phyloP scores from a whole-genome alignment of 768 basidiomycete genomes.

The Russula lepida region DNA sequence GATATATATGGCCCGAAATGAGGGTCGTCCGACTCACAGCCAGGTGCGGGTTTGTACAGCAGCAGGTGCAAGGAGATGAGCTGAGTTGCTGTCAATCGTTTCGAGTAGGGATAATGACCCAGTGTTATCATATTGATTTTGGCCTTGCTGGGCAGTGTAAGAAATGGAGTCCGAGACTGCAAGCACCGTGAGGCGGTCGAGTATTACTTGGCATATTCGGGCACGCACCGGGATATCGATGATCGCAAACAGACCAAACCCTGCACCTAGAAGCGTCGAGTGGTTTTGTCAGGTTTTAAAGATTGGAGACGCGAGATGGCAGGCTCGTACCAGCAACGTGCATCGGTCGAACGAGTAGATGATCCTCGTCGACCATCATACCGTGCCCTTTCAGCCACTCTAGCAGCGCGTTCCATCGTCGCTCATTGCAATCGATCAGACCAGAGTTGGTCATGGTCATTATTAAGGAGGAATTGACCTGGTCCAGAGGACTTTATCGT shows the following conservation, averaged over 20 bases:
- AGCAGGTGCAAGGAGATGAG: constrained; percentile 74
- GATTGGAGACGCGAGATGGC: not conserved
- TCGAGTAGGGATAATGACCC: constrained; percentile 43
- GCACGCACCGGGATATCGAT: constrained; percentile 35
- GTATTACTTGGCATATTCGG: not conserved
- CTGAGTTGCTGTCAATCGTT: constrained; percentile 54
- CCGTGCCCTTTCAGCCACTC: constrained; percentile 16
- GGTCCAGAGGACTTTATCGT: not conserved
- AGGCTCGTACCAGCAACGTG: constrained; percentile 40
- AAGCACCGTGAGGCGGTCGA: not conserved
- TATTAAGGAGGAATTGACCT: not conserved
- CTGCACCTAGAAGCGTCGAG: constrained; percentile 38
- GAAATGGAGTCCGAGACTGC: constrained; percentile 32
- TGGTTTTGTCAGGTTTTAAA: not conserved
- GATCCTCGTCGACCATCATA: constrained; percentile 27
- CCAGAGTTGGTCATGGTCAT: not conserved
- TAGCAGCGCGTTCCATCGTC: constrained; percentile 16
- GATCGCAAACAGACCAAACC: constrained; percentile 60
- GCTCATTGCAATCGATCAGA: not conserved
- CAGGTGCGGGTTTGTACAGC: constrained; percentile 47
- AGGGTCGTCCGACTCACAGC: constrained; percentile 40
- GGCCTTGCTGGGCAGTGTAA: constrained; percentile 60
- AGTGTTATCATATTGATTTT: constrained; percentile 72
- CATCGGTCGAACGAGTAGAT: constrained; percentile 45
- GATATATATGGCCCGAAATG: constrained; percentile 72